phyloP scores from a whole-genome alignment of 345 rosid genomes.

The Ceriops tagal region DNA sequence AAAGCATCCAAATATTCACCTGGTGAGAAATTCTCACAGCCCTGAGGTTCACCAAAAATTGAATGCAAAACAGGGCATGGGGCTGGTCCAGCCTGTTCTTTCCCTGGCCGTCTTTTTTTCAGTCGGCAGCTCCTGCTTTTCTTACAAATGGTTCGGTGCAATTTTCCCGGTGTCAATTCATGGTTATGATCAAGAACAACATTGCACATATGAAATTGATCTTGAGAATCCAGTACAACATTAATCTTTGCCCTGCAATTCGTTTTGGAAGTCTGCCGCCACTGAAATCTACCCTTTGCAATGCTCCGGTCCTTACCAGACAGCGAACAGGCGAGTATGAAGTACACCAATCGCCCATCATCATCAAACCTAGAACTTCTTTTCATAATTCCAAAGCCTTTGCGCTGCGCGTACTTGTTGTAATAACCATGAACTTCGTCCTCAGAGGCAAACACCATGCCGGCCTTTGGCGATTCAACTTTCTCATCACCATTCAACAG shows the following conservation, averaged over 20 bases:
- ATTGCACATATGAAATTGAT: not conserved
- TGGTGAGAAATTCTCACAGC: not conserved
- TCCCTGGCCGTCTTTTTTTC: not conserved
- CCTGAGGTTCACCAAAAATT: not conserved
- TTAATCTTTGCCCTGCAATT: constrained; percentile 6
- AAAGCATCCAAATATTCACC: not conserved
- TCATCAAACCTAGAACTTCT: constrained; percentile 10
- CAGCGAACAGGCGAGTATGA: not conserved
- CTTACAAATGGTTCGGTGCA: constrained; percentile 3
- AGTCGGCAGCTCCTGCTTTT: not conserved
- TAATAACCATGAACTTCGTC: not conserved
- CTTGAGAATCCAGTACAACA: constrained; percentile 1
- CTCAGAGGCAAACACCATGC: constrained; percentile 2
- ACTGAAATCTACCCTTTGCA: not conserved
- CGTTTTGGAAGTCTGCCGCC: constrained; percentile 7
- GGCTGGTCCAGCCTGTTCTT: constrained; percentile 1
- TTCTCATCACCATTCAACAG: not conserved
- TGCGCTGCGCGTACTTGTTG: not conserved
- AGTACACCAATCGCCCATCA: not conserved
- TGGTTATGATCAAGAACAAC: constrained; percentile 3
- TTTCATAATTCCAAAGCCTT: constrained; percentile 4
- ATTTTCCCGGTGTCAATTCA: not conserved
- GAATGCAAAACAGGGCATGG: not conserved
- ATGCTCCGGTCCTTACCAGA: constrained; percentile 4
- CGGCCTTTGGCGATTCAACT: constrained; percentile 4